Percentiles rank a stretch among this genome's conserved stretches.
Conservation (phyloP, 192 early-diverging fungal genomes). For the Coemansia sp. region DNA sequence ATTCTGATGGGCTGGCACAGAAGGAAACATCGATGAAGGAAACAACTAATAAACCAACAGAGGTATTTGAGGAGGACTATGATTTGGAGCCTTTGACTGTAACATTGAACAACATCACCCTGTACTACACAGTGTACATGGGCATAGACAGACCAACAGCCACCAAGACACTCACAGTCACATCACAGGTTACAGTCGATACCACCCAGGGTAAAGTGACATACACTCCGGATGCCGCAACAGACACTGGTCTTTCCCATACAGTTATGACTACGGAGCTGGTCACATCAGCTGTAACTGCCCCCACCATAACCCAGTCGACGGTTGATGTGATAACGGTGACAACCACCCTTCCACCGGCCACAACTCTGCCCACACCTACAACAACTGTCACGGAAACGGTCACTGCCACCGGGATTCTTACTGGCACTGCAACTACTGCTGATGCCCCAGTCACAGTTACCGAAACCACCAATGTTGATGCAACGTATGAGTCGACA, state of each 20-base stretch:
- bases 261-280: not conserved
- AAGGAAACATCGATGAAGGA: constrained; percentile 12
- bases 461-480: not conserved
- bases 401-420: not conserved
- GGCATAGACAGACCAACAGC: not conserved
- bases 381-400: not conserved
- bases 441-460: not conserved
- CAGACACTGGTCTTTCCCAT: not conserved
- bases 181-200: not conserved
- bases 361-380: not conserved
- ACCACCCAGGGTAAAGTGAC: not conserved
- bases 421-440: not conserved
- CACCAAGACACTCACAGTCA: not conserved
- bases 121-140: not conserved
- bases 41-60: not conserved
- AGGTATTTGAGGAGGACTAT: not conserved
- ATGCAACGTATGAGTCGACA: not conserved
- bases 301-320: not conserved
- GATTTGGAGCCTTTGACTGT: not conserved
- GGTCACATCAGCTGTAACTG: not conserved
- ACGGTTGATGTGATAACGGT: not conserved
- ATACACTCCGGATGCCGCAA: not conserved
- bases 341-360: not conserved
- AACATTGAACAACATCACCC: not conserved
- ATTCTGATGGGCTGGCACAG: constrained; percentile 4